Conservation (phyloP, 2,329 filamentous ascomycete species). For the Akanthomyces lecanii region DNA sequence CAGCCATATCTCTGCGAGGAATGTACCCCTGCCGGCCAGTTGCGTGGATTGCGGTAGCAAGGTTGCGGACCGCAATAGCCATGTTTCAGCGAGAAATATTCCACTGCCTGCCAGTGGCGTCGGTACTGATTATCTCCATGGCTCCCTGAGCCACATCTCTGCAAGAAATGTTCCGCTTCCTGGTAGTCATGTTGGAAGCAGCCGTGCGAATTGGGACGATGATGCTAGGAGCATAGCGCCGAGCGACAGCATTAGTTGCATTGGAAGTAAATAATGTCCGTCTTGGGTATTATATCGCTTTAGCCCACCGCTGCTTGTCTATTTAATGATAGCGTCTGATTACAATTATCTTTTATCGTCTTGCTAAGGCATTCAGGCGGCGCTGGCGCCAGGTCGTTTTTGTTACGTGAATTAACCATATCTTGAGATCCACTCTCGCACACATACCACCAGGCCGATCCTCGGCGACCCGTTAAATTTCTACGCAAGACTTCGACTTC, state of each 20-base stretch:
- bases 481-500: constrained; percentile 1
- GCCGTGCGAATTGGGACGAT: constrained; percentile 40
- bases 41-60: constrained; percentile 37
- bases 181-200: constrained; percentile 35
- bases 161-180: constrained; percentile 14
- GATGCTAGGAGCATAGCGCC: constrained; percentile 53
- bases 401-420: neutral
- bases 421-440: constrained; percentile 11
- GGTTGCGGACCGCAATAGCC: constrained; percentile 41
- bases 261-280: constrained; percentile 34
- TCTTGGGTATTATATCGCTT: neutral
- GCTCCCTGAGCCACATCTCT: constrained; percentile 24
- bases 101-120: constrained; percentile 8
- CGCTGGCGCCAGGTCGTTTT: neutral
- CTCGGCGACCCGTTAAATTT: constrained; percentile 14
- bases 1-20: constrained; percentile 29
- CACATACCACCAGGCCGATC: constrained; percentile 7
- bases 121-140: neutral
- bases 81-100: constrained; percentile 11
- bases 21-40: constrained; percentile 40
- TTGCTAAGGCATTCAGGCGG: neutral
- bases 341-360: neutral
- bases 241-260: constrained; percentile 58
- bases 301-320: neutral
- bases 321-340: neutral